These are phyloP conservation scores for Arthrobotrys entomopaga DNA, from an alignment of 2,329 filamentous ascomycete species.

Conservation along the genomic window DNA sequence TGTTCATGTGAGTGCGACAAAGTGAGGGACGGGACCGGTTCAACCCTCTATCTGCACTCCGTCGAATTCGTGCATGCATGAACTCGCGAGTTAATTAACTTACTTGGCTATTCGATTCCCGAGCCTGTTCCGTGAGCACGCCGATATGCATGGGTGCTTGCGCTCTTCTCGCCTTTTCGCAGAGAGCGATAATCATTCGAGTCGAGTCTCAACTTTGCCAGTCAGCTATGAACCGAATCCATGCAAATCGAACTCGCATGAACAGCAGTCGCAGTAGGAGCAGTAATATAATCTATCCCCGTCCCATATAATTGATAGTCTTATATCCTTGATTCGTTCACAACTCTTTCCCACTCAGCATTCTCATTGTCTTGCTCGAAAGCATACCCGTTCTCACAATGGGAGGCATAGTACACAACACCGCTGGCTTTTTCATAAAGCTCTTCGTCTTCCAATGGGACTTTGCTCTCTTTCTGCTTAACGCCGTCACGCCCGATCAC, in stretches of 20 bases:
- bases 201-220: background rate
- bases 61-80: conserved; percentile 31
- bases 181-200: conserved; percentile 17
- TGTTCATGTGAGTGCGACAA: conserved; percentile 25
- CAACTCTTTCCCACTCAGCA: background rate
- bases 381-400: conserved; percentile 5
- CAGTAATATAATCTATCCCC: conserved; percentile 40
- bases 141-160: no score
- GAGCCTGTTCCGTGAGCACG: no score
- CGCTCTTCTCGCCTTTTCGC: background rate
- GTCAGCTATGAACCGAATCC: background rate
- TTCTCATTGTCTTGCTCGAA: background rate
- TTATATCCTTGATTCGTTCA: background rate
- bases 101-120: no score
- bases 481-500: conserved; percentile 61
- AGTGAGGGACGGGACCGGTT: background rate
- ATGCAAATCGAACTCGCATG: background rate
- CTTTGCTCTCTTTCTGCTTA: conserved; percentile 62
- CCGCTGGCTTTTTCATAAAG: conserved; percentile 60
- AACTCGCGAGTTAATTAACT: no score
- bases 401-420: conserved; percentile 50
- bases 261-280: no score
- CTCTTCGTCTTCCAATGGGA: conserved; percentile 62
- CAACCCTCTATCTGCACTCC: conserved; percentile 6
- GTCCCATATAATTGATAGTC: conserved; percentile 5